Conservation (phyloP, 1,284 basidiomycete species). For the Ustilago shanxiensis region DNA sequence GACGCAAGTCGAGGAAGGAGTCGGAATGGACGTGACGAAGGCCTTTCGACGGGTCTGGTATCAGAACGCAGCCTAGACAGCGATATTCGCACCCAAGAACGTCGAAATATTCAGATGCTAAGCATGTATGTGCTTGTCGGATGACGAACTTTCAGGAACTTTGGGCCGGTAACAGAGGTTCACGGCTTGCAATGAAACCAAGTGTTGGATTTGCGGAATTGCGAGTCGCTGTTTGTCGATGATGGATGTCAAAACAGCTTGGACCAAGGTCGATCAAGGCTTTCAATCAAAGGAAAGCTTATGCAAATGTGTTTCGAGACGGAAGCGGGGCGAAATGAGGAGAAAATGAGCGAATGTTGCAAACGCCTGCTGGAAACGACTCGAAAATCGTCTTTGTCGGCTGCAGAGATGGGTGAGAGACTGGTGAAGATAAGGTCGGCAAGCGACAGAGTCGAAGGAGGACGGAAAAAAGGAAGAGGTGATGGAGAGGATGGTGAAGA, state of each 20-base stretch:
- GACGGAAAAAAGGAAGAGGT: slow-evolving; percentile 1
- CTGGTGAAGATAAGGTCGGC: background rate
- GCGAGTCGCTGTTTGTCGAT: slow-evolving; percentile 9
- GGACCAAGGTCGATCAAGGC: background rate
- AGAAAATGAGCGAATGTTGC: slow-evolving; percentile 31
- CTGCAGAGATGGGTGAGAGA: slow-evolving; percentile 3
- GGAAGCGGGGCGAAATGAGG: slow-evolving; percentile 2
- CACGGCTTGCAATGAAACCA: background rate
- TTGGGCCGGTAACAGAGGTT: background rate
- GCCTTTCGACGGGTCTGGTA: slow-evolving; percentile 10
- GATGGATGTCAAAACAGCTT: background rate
- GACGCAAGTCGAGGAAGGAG: background rate
- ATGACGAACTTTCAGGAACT: background rate
- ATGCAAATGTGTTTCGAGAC: slow-evolving; percentile 2
- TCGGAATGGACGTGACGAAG: slow-evolving; percentile 5
- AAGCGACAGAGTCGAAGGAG: slow-evolving; percentile 3
- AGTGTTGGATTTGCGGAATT: background rate
- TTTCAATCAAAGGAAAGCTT: slow-evolving; percentile 3
- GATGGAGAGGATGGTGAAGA: slow-evolving; percentile 10
- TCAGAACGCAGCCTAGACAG: slow-evolving; percentile 19
- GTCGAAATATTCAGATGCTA: slow-evolving; percentile 21
- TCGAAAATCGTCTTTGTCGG: slow-evolving; percentile 7
- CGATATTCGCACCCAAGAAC: slow-evolving; percentile 16
- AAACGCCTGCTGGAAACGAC: slow-evolving; percentile 15
- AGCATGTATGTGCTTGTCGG: slow-evolving; percentile 32